A percentile compares a stretch with the other conserved stretches of the same genome.
phyloP scores from a whole-genome alignment of 352 stramenopile genomes.

The Aphanomyces invadans region DNA sequence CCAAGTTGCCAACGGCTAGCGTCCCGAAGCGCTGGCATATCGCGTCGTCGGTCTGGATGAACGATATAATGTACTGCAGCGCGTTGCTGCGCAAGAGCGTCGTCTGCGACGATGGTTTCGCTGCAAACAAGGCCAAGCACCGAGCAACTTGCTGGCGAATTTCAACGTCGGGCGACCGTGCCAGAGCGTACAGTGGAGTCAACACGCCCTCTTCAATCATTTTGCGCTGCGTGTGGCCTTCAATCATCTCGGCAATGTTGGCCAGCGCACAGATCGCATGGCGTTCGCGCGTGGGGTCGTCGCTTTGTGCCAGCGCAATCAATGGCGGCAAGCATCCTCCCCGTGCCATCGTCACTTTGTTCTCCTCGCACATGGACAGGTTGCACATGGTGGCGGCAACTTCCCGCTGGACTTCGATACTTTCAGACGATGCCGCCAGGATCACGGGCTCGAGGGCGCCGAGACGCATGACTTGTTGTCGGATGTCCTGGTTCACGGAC shows the following conservation, averaged over 20 bases:
- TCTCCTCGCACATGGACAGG: slow-evolving; percentile 92
- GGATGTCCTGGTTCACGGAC: slow-evolving; percentile 83
- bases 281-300: slow-evolving; percentile 87
- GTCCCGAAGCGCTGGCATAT: slow-evolving; percentile 86
- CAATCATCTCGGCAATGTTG: slow-evolving; percentile 95
- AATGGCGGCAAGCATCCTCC: slow-evolving; percentile 90
- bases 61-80: slow-evolving; percentile 80
- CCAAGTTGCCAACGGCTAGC: slow-evolving; percentile 88
- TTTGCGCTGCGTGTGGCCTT: slow-evolving; percentile 91
- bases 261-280: slow-evolving; percentile 89
- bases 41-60: slow-evolving; percentile 72
- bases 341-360: slow-evolving; percentile 93
- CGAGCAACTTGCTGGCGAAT: slow-evolving; percentile 89
- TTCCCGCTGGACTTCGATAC: slow-evolving; percentile 93
- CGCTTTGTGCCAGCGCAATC: slow-evolving; percentile 77
- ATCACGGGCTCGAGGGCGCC: slow-evolving; percentile 93
- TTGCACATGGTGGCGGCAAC: slow-evolving; percentile 92
- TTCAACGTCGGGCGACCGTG: slow-evolving; percentile 65
- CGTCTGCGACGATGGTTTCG: slow-evolving; percentile 85
- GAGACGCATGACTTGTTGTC: slow-evolving; percentile 86
- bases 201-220: slow-evolving; percentile 91
- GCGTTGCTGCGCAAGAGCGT: slow-evolving; percentile 82
- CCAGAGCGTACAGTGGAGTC: slow-evolving; percentile 84
- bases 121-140: slow-evolving; percentile 90
- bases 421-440: slow-evolving; percentile 80